Evolutionary conservation across 23 red algal species (phyloP).

Genomic region (Gracilaria domingensis): DNA sequence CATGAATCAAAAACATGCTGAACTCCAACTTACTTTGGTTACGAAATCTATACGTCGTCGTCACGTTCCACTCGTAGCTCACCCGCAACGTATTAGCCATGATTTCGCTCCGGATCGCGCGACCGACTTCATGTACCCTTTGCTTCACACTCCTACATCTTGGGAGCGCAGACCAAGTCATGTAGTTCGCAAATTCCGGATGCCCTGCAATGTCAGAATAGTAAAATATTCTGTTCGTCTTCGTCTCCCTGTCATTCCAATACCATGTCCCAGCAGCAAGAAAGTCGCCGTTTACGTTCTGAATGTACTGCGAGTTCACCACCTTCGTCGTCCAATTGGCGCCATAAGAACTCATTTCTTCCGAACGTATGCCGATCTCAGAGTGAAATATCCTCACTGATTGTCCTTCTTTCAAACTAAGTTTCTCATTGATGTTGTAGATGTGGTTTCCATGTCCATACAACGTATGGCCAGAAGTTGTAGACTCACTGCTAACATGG

Average conservation of each 20-base stretch:
- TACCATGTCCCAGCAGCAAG: background rate
- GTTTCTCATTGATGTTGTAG: background rate
- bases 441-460: background rate
- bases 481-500: background rate
- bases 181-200: background rate
- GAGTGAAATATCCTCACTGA: background rate
- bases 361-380: background rate
- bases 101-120: background rate
- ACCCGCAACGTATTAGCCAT: background rate
- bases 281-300: background rate
- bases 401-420: background rate
- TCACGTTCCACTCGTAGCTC: background rate
- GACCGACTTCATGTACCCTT: background rate
- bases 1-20: background rate
- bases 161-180: background rate
- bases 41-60: background rate
- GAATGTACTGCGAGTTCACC: background rate
- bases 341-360: background rate
- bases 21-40: background rate
- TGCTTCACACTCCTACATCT: background rate
- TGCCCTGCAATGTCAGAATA: background rate
- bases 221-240: background rate
- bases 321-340: background rate
- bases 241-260: background rate
- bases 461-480: background rate